Percentiles rank a stretch among this genome's conserved stretches.
Conservation (phyloP, 1,139 yeast genomes). For the Geotrichum histeridarum region DNA sequence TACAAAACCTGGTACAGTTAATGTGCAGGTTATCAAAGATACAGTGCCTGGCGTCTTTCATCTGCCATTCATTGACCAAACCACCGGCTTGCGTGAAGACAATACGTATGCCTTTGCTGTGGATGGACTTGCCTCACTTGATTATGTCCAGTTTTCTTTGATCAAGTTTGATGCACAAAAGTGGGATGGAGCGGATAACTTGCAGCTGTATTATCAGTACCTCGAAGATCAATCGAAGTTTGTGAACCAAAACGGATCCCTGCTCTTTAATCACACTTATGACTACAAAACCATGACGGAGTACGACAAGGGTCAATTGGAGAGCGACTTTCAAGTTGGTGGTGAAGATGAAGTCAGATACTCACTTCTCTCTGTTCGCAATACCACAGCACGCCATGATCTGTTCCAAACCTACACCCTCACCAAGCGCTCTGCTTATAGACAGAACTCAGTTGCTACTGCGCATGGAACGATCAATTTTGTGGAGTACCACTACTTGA, state of each 20-base stretch:
- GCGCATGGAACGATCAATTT: slow-evolving; percentile 14
- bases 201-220: slow-evolving; percentile 11
- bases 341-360: slow-evolving; percentile 13
- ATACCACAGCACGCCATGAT: slow-evolving; percentile 11
- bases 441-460: slow-evolving; percentile 6
- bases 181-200: slow-evolving; percentile 1
- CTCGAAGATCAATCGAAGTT: slow-evolving; percentile 4
- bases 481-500: slow-evolving; percentile 17
- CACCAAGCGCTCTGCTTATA: slow-evolving; percentile 16
- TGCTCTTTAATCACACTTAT: slow-evolving; percentile 17
- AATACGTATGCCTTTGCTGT: slow-evolving; percentile 15
- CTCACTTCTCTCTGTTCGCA: slow-evolving; percentile 11
- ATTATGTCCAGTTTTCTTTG: slow-evolving; percentile 12
- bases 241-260: slow-evolving; percentile 11
- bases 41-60: slow-evolving; percentile 17
- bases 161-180: slow-evolving; percentile 9
- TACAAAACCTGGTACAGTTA: slow-evolving; percentile 13
- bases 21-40: slow-evolving; percentile 12
- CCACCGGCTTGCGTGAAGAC: slow-evolving; percentile 7
- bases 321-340: slow-evolving; percentile 6
- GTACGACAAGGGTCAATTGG: slow-evolving; percentile 6
- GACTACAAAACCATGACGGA: slow-evolving; percentile 10
- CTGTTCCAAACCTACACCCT: slow-evolving; percentile 14
- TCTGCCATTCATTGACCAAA: slow-evolving; percentile 5
- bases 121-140: slow-evolving; percentile 15